phyloP scores from a whole-genome alignment of 1,284 basidiomycete species.

The Austroboletus niveus region DNA sequence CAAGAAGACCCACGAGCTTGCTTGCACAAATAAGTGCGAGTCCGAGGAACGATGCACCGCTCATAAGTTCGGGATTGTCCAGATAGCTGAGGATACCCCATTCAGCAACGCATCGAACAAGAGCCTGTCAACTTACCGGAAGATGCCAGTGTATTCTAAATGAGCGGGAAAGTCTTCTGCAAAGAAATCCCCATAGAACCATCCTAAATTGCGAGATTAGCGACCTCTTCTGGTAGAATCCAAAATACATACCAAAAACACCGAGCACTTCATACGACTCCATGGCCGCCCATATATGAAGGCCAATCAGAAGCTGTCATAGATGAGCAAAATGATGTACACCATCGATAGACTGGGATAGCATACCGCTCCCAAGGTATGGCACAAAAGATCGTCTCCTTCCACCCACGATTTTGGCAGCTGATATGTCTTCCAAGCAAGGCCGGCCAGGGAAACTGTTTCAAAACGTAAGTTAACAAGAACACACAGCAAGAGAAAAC shows the following conservation, averaged over 20 bases:
- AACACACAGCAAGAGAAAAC: not conserved
- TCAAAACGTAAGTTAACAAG: not conserved
- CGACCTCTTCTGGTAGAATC: not conserved
- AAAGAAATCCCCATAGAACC: slow-evolving; percentile 99
- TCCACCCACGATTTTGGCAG: slow-evolving; percentile 83
- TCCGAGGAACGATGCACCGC: slow-evolving; percentile 94
- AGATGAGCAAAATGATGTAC: slow-evolving; percentile 2
- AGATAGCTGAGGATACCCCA: slow-evolving; percentile 21
- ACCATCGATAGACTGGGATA: not conserved
- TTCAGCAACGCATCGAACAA: not conserved
- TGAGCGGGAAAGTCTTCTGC: slow-evolving; percentile 90
- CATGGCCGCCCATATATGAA: slow-evolving; percentile 90
- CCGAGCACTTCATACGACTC: slow-evolving; percentile 94
- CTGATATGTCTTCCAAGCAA: slow-evolving; percentile 87
- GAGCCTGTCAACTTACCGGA: slow-evolving; percentile 52
- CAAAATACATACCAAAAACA: slow-evolving; percentile 64
- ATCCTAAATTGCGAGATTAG: slow-evolving; percentile 52
- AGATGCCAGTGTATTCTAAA: slow-evolving; percentile 95
- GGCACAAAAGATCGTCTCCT: slow-evolving; percentile 85
- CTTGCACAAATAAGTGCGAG: slow-evolving; percentile 88
- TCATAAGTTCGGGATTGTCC: slow-evolving; percentile 98
- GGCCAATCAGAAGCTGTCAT: slow-evolving; percentile 72
- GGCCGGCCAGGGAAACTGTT: slow-evolving; percentile 74
- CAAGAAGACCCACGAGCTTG: slow-evolving; percentile 83
- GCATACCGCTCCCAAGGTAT: slow-evolving; percentile 79